Evolutionary conservation across 78 protist genomes (phyloP).

Genomic region (Capsaspora owczarzaki): DNA sequence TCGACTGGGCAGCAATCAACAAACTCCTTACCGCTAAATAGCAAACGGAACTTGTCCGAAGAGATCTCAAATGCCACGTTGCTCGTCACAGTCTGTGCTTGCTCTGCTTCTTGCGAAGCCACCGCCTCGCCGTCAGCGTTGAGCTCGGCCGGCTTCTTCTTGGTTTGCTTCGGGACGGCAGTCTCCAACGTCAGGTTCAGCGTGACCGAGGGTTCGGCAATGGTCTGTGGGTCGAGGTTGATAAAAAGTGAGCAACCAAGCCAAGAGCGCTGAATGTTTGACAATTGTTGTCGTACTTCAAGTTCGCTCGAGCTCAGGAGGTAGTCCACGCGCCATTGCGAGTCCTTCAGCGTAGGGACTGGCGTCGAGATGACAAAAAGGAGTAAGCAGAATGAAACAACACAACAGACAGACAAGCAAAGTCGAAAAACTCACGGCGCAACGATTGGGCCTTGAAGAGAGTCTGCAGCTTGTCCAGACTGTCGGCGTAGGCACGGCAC

Average conservation of each 20-base stretch:
- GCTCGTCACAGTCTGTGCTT: no score
- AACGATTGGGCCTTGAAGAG: neutral
- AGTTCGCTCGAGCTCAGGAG: conserved; percentile 35
- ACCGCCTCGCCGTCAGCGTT: no score
- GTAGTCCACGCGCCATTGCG: conserved; percentile 56
- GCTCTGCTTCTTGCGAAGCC: no score
- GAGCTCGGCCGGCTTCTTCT: no score
- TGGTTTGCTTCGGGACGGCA: no score
- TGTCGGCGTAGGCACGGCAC: neutral
- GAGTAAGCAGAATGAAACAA: neutral
- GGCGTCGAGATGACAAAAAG: neutral
- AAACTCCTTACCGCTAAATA: neutral
- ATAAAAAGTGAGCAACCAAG: no score
- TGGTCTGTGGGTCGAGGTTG: no score
- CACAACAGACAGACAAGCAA: neutral
- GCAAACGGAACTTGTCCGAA: neutral
- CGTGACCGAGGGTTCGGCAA: no score
- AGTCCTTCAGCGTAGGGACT: conserved; percentile 20
- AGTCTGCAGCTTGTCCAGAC: neutral
- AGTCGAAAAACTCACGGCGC: neutral
- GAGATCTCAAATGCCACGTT: neutral
- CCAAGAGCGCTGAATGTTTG: no score
- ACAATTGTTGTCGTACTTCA: no score
- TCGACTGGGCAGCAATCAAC: no score
- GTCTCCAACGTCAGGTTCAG: no score